Percentiles rank a stretch among this genome's conserved stretches.
These are phyloP conservation scores for Chlorophyllum brunneum DNA, from an alignment of 768 basidiomycete species.

Conservation along the genomic window DNA sequence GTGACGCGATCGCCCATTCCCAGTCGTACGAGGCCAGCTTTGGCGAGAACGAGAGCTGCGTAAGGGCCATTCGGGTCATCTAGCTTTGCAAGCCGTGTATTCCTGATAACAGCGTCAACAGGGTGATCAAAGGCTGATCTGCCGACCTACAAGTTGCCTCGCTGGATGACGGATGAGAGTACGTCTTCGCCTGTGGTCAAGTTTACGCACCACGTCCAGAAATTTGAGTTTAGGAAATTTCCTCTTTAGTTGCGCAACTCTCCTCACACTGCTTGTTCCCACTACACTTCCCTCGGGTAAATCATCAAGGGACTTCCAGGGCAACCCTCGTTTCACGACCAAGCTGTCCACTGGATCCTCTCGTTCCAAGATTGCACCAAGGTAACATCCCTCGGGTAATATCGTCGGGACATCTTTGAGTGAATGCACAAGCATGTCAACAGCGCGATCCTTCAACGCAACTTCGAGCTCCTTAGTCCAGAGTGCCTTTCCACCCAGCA, in stretches of 20 bases:
- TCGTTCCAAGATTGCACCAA: constrained; percentile 81
- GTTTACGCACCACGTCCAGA: constrained; percentile 75
- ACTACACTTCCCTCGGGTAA: constrained; percentile 85
- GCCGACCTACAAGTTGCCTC: constrained; percentile 77
- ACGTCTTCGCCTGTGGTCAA: neutral
- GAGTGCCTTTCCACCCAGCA: constrained; percentile 85
- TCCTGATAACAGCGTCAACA: constrained; percentile 36
- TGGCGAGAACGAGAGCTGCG: constrained; percentile 88
- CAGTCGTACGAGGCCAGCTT: constrained; percentile 84
- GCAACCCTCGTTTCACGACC: constrained; percentile 71
- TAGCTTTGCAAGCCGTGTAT: constrained; percentile 88
- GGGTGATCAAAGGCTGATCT: neutral
- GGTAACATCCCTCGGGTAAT: constrained; percentile 78
- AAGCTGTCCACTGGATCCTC: constrained; percentile 89
- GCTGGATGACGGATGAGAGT: constrained; percentile 26
- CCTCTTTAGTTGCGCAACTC: constrained; percentile 86
- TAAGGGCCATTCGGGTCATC: constrained; percentile 80
- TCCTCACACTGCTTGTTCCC: constrained; percentile 92
- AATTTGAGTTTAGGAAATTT: constrained; percentile 75
- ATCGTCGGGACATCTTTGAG: constrained; percentile 92
- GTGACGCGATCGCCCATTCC: constrained; percentile 75
- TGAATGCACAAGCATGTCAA: constrained; percentile 92
- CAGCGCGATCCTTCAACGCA: constrained; percentile 60
- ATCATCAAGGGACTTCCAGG: constrained; percentile 73
- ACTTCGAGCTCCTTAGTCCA: constrained; percentile 99